Evolutionary conservation across 2,329 filamentous ascomycete genomes (phyloP), one percentile per base, ranked within the genome.

Genomic region (Alternaria rosae): DNA sequence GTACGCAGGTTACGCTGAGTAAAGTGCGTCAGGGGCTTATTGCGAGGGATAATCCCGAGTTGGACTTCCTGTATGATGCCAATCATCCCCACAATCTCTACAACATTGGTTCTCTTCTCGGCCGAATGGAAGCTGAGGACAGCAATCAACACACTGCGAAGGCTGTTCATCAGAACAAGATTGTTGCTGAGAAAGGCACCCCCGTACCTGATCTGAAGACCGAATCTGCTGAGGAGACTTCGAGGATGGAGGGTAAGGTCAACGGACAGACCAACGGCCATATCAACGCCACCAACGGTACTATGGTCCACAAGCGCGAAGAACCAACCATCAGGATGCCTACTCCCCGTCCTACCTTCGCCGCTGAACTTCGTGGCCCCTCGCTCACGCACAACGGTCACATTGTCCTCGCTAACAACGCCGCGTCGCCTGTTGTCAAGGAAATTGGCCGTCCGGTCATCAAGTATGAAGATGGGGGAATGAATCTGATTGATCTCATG

Each of bases 21-120:
- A 61, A 67, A 1, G 5, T 73, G 8, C 67, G 59, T 3, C 59
- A 60, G 12, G 75, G 74, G 1, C 35, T 17, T 0, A 55, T 75
- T 7, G 3, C 67, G 2, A n/a, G 23, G 1, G 66, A 71, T 5
- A 69, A 61, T 35, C 61, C 66, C 0, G 69, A 72, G 25, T 8
- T 74, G 4, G 61, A 61, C 1, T 72, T 72, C 21, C 11, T 77
- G 1, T 66, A 65, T 20, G 68, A 77, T 11, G 53, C 54, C 3
- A 54, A 47, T 0, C 70, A 73, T 41, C 53, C 65, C 0, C 38
- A 68, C 1, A 70, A 74, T n/a, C 55, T 64, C 0, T 64, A 66
- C 21, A 69, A 42, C 6, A 53, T 66, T 6, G 69, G 70, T 2
- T 6, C 59, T 12, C 52, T 60, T 7, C 47, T 68, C 4, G 65